A percentile compares a stretch with the other conserved stretches of the same genome.
These are phyloP conservation scores for Garcia nutans DNA, from an alignment of 345 rosid genomes.

Conservation along the genomic window DNA sequence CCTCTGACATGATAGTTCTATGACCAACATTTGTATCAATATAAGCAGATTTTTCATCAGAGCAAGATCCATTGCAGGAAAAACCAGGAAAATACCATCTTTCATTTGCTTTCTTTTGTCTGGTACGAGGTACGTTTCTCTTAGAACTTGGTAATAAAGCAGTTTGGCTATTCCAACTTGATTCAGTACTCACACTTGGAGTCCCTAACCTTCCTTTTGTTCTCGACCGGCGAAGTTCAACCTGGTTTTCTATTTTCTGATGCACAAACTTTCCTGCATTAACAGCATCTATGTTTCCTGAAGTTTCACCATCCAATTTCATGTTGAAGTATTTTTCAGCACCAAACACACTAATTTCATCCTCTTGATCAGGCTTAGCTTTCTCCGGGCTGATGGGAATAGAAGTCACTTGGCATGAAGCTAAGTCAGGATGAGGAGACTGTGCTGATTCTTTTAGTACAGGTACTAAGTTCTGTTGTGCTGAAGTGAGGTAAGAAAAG, in stretches of 20 bases:
- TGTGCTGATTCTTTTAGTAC: constrained; percentile 33
- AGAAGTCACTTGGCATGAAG: constrained; percentile 25
- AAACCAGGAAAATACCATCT: constrained; percentile 42
- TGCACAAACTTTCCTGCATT: constrained; percentile 11
- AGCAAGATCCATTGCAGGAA: constrained; percentile 49
- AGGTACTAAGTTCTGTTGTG: constrained; percentile 34
- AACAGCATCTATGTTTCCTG: constrained; percentile 16
- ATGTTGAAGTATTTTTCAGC: constrained; percentile 59
- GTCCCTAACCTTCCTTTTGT: constrained; percentile 39
- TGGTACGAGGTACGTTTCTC: constrained; percentile 23
- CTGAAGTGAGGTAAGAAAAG: constrained; percentile 34
- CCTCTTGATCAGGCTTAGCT: constrained; percentile 25
- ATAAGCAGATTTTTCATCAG: constrained; percentile 45
- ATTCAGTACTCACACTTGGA: constrained; percentile 46
- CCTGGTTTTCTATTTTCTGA: constrained; percentile 14
- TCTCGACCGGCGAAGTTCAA: constrained; percentile 25
- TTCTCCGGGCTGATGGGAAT: constrained; percentile 24
- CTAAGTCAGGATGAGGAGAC: constrained; percentile 24
- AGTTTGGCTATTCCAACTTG: constrained; percentile 49
- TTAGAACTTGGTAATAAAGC: constrained; percentile 27
- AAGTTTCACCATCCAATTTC: constrained; percentile 33
- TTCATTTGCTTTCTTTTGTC: constrained; percentile 31
- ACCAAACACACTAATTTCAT: constrained; percentile 47
- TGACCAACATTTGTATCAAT: constrained; percentile 17
- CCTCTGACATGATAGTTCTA: constrained; percentile 17